Base-by-base conservation (phyloP, 352 stramenopile species). In the Globisporangium apiculatum region DNA sequence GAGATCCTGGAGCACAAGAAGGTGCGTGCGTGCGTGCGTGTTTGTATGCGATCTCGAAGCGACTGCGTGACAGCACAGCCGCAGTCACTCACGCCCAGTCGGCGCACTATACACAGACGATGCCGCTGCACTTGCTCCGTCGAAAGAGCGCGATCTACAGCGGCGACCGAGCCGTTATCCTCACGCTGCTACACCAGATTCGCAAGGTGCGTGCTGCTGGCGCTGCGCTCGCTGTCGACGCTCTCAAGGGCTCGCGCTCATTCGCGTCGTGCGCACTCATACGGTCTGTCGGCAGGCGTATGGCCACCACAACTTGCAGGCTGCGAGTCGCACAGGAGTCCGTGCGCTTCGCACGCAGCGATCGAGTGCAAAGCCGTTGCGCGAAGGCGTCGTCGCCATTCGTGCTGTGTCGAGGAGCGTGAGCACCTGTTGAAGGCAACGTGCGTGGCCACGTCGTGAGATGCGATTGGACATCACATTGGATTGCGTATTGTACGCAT, bases 1-100 rank as follows among this genome's bases (percentile, higher is more conserved):
- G 60, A 58, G 14, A 76, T 89, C 18, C 62, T 91, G 1, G 69
- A 83, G 55, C 63, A 73, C 47, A 89, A 87, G 45, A 89, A 88
- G 65, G 76, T 87, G 43, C 3, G 51, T 48, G 11, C 24, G 40
- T 24, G 3, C 14, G 31, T 38, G 24, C 24, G 24, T 31, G 24
- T 31, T 31, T 31, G 24, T 31, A 31, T 31, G 24, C 24, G 24
- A 31, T 31, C 24, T 31, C 24, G 24, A 31, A 31, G 24, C 24
- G 2, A 3, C 24, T 31, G 24, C 24, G 24, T 31, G 2, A 3
- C 24, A 31, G 24, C 24, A 31, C 24, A 31, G 24, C 24, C 24
- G 24, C 24, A 31, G 24, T 31, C 24, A 31, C 24, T 31, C 24
- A 31, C 24, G 24, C 3, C 24, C 24, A 31, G 24, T 31, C 24